Percentiles rank a stretch among this genome's conserved stretches.
phyloP scores from a whole-genome alignment of 352 stramenopile genomes.

The Pythium brachiatum region DNA sequence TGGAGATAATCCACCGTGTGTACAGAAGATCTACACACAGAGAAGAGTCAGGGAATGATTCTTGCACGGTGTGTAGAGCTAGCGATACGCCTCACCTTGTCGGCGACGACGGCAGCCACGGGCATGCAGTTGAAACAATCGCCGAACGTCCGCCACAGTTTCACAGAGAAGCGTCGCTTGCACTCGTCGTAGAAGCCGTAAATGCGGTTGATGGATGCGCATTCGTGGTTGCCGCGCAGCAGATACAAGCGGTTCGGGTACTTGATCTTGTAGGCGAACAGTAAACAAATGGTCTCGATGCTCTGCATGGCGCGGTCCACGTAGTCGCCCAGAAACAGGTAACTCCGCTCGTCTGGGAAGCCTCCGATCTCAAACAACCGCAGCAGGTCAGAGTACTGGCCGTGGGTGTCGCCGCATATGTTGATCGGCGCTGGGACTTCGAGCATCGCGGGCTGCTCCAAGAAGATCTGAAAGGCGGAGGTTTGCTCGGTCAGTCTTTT shows the following conservation, averaged over 20 bases:
- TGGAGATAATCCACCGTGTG: constrained; percentile 92
- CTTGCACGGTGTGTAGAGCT: background rate
- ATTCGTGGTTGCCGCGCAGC: constrained; percentile 98
- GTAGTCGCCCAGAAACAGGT: constrained; percentile 85
- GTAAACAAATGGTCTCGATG: constrained; percentile 97
- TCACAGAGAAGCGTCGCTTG: constrained; percentile 92
- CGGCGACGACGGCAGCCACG: constrained; percentile 93
- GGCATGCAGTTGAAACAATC: constrained; percentile 99
- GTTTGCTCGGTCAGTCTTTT: too few relatives aligned
- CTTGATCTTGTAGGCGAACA: constrained; percentile 99
- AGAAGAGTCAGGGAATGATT: background rate
- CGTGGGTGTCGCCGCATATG: constrained; percentile 97
- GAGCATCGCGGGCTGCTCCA: constrained; percentile 93
- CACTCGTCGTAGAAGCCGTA: constrained; percentile 99
- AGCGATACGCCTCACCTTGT: constrained; percentile 73
- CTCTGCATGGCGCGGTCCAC: constrained; percentile 95
- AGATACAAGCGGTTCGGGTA: constrained; percentile 98
- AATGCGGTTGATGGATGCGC: constrained; percentile 97
- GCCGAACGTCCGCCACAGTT: constrained; percentile 94
- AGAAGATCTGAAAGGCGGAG: constrained; percentile 82
- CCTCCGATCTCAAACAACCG: constrained; percentile 94
- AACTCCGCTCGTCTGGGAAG: constrained; percentile 83
- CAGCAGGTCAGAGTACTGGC: constrained; percentile 98
- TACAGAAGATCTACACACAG: constrained; percentile 93
- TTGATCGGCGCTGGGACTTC: constrained; percentile 95